phyloP scores from a whole-genome alignment of 2,329 filamentous ascomycete species.

The Monilinia fructicola region DNA sequence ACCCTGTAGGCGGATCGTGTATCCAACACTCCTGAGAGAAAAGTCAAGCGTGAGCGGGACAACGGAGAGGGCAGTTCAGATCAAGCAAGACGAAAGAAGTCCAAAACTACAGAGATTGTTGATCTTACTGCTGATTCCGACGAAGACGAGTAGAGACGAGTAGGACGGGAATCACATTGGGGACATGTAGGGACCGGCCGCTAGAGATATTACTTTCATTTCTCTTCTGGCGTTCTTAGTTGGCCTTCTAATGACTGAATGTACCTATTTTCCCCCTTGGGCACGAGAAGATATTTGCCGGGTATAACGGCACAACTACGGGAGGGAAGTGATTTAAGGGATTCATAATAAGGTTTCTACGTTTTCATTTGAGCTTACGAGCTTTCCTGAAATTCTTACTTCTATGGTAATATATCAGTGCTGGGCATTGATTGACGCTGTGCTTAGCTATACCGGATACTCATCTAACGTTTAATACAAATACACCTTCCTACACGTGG shows the following conservation, averaged over 20 bases:
- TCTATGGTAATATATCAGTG: too few relatives aligned
- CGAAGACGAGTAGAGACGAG: neutral
- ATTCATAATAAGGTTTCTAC: neutral
- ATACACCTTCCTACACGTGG: too few relatives aligned
- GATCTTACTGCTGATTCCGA: conserved; percentile 16
- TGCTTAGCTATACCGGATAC: too few relatives aligned
- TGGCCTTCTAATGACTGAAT: neutral
- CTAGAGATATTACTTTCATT: neutral
- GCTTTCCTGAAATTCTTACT: neutral
- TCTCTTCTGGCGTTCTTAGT: neutral
- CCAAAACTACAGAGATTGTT: neutral
- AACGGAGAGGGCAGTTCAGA: neutral
- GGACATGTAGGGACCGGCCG: neutral
- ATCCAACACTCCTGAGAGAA: conserved; percentile 5
- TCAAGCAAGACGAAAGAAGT: neutral
- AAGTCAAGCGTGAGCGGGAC: conserved; percentile 13
- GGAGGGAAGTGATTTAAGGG: neutral
- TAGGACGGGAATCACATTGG: neutral
- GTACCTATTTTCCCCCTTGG: neutral
- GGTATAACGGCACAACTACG: neutral
- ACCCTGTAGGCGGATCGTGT: neutral
- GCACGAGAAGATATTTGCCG: neutral
- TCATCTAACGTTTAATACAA: too few relatives aligned
- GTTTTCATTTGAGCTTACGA: neutral
- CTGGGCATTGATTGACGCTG: too few relatives aligned